Conservation (phyloP, 176 grass and related monocot genomes). For the Thinopyrum elongatum region DNA sequence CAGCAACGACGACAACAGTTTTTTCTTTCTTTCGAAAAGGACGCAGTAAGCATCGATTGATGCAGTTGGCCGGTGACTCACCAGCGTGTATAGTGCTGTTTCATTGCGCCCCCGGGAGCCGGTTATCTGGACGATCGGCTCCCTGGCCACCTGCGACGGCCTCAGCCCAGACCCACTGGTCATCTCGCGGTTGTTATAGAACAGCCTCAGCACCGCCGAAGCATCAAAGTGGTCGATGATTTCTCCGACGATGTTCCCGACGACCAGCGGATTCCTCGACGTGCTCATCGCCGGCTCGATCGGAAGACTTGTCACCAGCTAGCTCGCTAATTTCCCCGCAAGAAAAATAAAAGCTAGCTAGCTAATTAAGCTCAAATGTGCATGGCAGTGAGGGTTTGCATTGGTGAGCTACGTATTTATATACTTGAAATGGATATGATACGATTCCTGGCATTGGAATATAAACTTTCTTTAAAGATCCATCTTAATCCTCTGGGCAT, state of each 20-base stretch:
- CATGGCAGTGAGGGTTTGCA: not conserved
- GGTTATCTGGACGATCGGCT: conserved; percentile 52
- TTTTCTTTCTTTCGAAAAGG: too few species aligned
- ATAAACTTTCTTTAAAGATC: not conserved
- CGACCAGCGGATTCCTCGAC: conserved; percentile 62
- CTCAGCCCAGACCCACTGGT: conserved; percentile 71
- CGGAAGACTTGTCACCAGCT: not conserved
- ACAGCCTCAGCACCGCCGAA: conserved; percentile 40
- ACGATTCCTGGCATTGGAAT: not conserved
- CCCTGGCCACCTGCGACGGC: conserved; percentile 49
- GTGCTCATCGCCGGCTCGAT: not conserved
- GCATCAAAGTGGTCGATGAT: conserved; percentile 47
- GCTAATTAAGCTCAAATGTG: not conserved
- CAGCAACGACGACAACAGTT: too few species aligned
- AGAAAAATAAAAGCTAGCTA: too few species aligned
- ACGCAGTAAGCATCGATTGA: too few species aligned
- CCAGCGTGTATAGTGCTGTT: conserved; percentile 59
- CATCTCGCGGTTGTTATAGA: conserved; percentile 56
- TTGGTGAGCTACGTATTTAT: not conserved
- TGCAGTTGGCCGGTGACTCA: conserved; percentile 18
- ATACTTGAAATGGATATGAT: not conserved
- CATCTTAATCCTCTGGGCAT: not conserved
- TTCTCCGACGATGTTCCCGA: conserved; percentile 61
- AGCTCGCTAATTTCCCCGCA: too few species aligned
- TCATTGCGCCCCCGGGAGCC: conserved; percentile 13